Evolutionary conservation across 2,329 filamentous ascomycete genomes (phyloP).

Genomic region (Diaporthe vaccinii): DNA sequence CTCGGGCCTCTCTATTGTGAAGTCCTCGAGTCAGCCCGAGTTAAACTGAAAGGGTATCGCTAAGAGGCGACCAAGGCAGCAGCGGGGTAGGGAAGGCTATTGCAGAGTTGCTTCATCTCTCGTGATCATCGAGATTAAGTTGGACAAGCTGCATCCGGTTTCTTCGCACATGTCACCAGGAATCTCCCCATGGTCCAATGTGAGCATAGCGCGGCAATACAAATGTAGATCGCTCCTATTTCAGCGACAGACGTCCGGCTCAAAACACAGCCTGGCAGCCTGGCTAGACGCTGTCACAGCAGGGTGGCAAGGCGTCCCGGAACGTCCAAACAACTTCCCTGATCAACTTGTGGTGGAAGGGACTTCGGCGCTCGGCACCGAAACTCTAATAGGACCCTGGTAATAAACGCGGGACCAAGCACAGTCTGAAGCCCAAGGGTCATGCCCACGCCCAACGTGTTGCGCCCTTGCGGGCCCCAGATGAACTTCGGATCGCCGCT

Average conservation of each 20-base stretch:
- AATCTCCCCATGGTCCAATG: background rate
- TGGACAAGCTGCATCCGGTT: conserved; percentile 12
- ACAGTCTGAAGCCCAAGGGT: background rate
- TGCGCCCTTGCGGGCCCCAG: no score
- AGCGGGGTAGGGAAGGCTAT: background rate
- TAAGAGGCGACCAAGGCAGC: background rate
- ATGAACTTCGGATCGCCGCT: conserved; percentile 14
- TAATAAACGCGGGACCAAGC: background rate
- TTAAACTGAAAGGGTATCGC: background rate
- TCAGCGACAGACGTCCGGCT: background rate
- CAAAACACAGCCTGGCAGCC: background rate
- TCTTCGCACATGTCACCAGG: background rate
- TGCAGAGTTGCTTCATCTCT: background rate
- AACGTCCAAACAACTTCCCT: background rate
- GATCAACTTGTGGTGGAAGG: background rate
- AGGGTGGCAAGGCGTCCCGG: conserved; percentile 21
- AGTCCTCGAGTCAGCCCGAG: conserved; percentile 11
- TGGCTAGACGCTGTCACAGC: background rate
- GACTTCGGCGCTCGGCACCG: conserved; percentile 17
- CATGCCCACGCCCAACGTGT: background rate
- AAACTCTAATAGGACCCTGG: background rate
- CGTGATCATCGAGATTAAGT: conserved; percentile 16
- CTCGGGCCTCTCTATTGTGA: background rate
- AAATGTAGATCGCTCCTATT: background rate
- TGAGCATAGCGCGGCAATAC: background rate